A percentile compares a stretch with the other conserved stretches of the same genome.
Conservation (phyloP, 495 filamentous ascomycete species). For the Aspergillus sparsus region DNA sequence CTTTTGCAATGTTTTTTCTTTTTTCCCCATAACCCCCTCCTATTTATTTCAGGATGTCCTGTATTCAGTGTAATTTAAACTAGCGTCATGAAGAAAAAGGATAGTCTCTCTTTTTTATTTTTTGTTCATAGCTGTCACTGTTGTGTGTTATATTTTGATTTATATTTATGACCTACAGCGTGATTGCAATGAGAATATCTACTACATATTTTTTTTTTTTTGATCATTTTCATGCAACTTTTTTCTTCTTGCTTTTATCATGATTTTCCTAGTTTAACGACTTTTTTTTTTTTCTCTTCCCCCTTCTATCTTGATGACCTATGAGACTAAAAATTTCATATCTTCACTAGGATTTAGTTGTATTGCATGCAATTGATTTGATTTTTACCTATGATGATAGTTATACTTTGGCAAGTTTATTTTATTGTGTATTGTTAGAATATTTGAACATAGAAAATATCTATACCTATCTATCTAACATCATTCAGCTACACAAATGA, state of each 20-base stretch:
- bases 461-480: too few species aligned
- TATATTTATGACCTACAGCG: constrained; percentile 19
- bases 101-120: constrained; percentile 10
- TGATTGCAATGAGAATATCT: constrained; percentile 27
- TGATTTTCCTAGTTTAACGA: not conserved
- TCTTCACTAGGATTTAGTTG: too few species aligned
- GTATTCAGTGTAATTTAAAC: constrained; percentile 5
- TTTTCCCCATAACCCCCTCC: not conserved
- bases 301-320: too few species aligned
- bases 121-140: constrained; percentile 19
- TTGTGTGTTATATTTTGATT: constrained; percentile 21
- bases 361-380: too few species aligned
- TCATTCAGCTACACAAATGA: too few species aligned
- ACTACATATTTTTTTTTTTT: constrained; percentile 4
- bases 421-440: too few species aligned
- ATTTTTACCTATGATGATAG: too few species aligned
- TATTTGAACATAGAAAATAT: too few species aligned
- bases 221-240: not conserved
- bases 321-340: too few species aligned
- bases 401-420: too few species aligned
- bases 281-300: too few species aligned
- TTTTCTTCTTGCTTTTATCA: not conserved
- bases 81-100: constrained; percentile 11
- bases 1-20: not conserved
- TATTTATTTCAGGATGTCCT: not conserved